phyloP scores from a whole-genome alignment of 306 rosid genomes.

The Casuarina glauca region DNA sequence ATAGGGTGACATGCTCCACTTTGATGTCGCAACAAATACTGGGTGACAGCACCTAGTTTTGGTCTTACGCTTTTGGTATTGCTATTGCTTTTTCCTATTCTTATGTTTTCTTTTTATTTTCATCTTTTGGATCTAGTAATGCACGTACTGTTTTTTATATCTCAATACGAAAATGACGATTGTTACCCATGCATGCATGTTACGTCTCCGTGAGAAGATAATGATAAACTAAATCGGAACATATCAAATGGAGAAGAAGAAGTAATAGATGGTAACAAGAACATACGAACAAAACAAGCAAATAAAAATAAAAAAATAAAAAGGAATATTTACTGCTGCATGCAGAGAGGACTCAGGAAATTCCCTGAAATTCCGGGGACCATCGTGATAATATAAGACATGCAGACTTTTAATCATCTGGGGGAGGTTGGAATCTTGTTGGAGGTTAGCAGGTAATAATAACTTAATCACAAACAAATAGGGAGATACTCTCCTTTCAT shows the following conservation, averaged over 20 bases:
- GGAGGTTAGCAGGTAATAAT: background rate
- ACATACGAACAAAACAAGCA: too few species aligned
- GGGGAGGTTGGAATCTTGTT: constrained; percentile 17
- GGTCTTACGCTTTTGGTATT: constrained; percentile 21
- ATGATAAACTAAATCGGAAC: background rate
- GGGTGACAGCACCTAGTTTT: background rate
- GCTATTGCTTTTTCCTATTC: constrained; percentile 3
- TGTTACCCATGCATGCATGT: background rate
- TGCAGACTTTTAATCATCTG: background rate
- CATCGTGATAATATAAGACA: background rate
- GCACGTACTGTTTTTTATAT: background rate
- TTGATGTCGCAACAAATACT: constrained; percentile 36
- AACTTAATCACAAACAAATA: background rate
- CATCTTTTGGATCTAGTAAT: constrained; percentile 9
- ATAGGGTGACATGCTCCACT: constrained; percentile 61
- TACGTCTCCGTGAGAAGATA: background rate
- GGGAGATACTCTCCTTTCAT: background rate
- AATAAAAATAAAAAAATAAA: too few species aligned
- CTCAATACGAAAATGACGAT: background rate
- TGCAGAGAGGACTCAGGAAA: too few species aligned
- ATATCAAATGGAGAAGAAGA: too few species aligned
- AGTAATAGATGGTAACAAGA: too few species aligned
- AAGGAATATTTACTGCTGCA: too few species aligned
- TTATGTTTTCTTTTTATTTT: background rate
- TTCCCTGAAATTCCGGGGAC: background rate